phyloP scores from a whole-genome alignment of 2,329 filamentous ascomycete genomes.

The Alternaria sp. region DNA sequence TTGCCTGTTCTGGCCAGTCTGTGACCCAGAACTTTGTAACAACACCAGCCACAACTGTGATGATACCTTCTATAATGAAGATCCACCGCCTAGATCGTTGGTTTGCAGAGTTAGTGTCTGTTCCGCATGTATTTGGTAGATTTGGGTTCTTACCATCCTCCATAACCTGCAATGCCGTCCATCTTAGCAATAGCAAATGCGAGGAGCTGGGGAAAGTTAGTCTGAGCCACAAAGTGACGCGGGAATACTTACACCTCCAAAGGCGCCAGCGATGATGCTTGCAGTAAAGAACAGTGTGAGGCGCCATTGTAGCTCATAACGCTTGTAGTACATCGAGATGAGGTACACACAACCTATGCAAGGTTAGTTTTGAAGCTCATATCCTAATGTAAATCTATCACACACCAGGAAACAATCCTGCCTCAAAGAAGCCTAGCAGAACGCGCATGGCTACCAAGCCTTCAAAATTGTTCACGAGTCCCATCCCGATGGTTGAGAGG shows the following conservation, averaged over 20 bases:
- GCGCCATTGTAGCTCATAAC: constrained; percentile 55
- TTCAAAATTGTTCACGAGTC: constrained; percentile 57
- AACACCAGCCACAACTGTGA: constrained; percentile 51
- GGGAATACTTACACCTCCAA: constrained; percentile 47
- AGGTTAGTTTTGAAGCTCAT: neutral
- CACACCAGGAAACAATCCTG: constrained; percentile 45
- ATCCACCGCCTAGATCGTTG: constrained; percentile 37
- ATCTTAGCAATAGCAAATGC: constrained; percentile 66
- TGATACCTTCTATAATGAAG: constrained; percentile 42
- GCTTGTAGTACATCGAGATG: constrained; percentile 54
- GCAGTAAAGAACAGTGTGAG: constrained; percentile 54
- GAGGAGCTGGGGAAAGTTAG: constrained; percentile 38
- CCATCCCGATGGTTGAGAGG: constrained; percentile 56
- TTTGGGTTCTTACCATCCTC: constrained; percentile 32
- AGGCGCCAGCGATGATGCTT: constrained; percentile 53
- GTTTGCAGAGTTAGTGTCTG: neutral
- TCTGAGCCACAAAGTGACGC: neutral
- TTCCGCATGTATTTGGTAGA: no score
- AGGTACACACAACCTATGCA: constrained; percentile 41
- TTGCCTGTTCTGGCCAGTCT: constrained; percentile 57
- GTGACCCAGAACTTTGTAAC: constrained; percentile 61
- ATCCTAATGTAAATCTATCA: neutral
- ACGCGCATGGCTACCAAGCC: constrained; percentile 60
- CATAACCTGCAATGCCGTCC: constrained; percentile 60
- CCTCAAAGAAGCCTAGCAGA: constrained; percentile 50